Evolutionary conservation across 176 grass and related monocot species (phyloP).

Genomic region (Cocos nucifera): DNA sequence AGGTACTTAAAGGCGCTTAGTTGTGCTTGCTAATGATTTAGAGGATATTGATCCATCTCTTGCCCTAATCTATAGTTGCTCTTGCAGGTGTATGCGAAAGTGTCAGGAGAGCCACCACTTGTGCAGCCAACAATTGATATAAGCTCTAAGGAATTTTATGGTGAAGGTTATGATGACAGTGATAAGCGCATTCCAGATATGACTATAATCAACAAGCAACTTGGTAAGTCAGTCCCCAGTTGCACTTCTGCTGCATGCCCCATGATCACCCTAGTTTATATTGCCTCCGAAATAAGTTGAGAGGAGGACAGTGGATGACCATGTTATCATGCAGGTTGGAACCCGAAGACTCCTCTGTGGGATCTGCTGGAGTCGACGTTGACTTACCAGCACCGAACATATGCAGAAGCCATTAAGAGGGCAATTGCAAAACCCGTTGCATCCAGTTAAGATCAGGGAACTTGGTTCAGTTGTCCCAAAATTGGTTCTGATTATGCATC

Average conservation of each 20-base stretch:
- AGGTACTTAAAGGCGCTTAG: conserved; percentile 21
- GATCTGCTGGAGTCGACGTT: conserved; percentile 84
- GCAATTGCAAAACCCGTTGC: conserved; percentile 52
- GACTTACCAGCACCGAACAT: conserved; percentile 91
- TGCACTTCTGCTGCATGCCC: background rate
- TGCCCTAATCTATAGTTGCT: background rate
- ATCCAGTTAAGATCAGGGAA: conserved; percentile 33
- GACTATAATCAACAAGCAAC: conserved; percentile 87
- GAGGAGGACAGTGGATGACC: background rate
- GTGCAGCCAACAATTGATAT: conserved; percentile 66
- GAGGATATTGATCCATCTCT: too few relatives aligned
- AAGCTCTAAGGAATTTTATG: conserved; percentile 82
- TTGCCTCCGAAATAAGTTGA: too few relatives aligned
- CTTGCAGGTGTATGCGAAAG: conserved; percentile 72
- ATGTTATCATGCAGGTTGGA: conserved; percentile 58
- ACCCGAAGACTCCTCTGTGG: conserved; percentile 76
- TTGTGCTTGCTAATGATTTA: background rate
- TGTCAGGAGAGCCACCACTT: conserved; percentile 59
- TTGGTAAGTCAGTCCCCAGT: conserved; percentile 35
- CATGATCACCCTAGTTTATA: too few relatives aligned
- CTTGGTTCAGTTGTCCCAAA: too few relatives aligned
- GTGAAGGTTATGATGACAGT: conserved; percentile 95
- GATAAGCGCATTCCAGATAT: conserved; percentile 86
- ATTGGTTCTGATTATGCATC: too few relatives aligned
- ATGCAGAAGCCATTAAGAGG: conserved; percentile 78